These are phyloP conservation scores for Bimuria novae-zelandiae DNA, from an alignment of 2,329 filamentous ascomycete genomes.

Conservation along the genomic window DNA sequence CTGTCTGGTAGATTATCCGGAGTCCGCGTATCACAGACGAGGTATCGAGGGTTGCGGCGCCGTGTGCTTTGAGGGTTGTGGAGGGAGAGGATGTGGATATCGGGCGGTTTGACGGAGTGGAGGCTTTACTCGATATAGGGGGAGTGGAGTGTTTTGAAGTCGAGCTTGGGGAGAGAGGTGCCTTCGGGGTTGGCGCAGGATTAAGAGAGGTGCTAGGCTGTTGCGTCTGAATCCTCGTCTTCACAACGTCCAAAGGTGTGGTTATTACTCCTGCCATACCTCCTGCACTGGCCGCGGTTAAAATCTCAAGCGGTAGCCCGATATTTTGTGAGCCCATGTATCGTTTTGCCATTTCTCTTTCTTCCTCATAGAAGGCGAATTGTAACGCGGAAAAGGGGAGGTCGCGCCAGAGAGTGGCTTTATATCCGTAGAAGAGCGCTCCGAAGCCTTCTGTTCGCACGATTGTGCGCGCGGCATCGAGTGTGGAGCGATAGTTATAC, in stretches of 20 bases:
- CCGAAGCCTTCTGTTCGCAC: constrained; percentile 77
- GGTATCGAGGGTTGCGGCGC: constrained; percentile 80
- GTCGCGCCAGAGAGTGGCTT: constrained; percentile 91
- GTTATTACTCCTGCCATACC: constrained; percentile 93
- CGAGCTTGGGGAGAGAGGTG: constrained; percentile 23
- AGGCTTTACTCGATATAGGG: constrained; percentile 27
- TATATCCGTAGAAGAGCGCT: constrained; percentile 95
- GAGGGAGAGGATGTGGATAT: constrained; percentile 92
- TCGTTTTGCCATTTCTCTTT: constrained; percentile 76
- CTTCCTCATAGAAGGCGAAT: constrained; percentile 98
- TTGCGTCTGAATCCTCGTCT: constrained; percentile 95
- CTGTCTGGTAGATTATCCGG: constrained; percentile 83
- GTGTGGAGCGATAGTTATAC: constrained; percentile 90
- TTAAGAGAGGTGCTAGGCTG: constrained; percentile 56
- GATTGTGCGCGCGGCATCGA: constrained; percentile 85
- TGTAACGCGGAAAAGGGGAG: constrained; percentile 95
- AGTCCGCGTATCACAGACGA: constrained; percentile 86
- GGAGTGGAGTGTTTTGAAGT: constrained; percentile 39
- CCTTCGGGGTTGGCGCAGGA: constrained; percentile 20
- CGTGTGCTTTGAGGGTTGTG: constrained; percentile 78
- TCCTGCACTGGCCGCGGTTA: constrained; percentile 87
- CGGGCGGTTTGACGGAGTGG: constrained; percentile 57
- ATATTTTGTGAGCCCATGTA: constrained; percentile 84
- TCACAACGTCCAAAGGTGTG: constrained; percentile 95
- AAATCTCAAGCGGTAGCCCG: constrained; percentile 79